These are phyloP conservation scores for Corrigiola litoralis DNA, from an alignment of 179 eudicot species.

Conservation along the genomic window DNA sequence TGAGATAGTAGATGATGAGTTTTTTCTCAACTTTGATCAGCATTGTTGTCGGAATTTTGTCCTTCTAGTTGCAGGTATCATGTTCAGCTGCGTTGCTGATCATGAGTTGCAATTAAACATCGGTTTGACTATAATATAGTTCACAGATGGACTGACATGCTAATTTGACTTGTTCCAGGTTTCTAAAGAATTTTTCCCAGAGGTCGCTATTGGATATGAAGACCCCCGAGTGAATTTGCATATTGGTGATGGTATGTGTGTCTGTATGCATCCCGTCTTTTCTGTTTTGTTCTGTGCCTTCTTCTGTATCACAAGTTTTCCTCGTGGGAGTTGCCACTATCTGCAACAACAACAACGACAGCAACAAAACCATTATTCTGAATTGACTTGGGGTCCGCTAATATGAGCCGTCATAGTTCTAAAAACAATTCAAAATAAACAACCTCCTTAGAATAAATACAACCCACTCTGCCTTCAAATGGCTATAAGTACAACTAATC, in stretches of 20 bases:
- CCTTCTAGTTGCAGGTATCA: background rate
- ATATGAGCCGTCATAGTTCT: too few relatives aligned
- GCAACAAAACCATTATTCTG: too few relatives aligned
- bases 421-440: too few relatives aligned
- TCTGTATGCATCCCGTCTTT: background rate
- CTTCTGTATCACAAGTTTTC: background rate
- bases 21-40: background rate
- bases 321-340: too few relatives aligned
- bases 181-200: constrained; percentile 68
- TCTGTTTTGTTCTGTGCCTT: background rate
- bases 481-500: too few relatives aligned
- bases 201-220: constrained; percentile 59
- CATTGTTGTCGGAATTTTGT: background rate
- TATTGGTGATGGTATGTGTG: constrained; percentile 87
- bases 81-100: background rate
- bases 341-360: too few relatives aligned
- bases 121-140: background rate
- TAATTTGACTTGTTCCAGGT: constrained; percentile 34
- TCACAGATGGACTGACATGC: background rate
- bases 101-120: background rate
- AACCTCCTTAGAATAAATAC: too few relatives aligned
- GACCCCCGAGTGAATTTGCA: constrained; percentile 75
- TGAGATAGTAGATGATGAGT: background rate
- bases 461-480: too few relatives aligned
- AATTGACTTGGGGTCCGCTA: too few relatives aligned